Conservation (phyloP, 441 rosid species). For the Euphorbia celastroides region DNA sequence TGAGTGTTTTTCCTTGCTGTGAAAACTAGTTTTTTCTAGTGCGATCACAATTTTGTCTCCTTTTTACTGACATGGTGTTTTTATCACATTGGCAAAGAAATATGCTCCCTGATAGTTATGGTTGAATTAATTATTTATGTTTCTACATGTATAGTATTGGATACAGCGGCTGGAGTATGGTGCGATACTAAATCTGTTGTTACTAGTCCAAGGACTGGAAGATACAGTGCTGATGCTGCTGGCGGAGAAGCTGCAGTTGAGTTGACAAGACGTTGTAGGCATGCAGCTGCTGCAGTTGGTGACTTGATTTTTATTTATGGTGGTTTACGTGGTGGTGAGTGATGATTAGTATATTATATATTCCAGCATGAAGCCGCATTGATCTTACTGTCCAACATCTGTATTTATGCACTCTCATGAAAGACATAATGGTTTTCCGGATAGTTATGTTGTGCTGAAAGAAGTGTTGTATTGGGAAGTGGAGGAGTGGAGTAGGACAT, state of each 20-base stretch:
- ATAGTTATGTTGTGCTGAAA: background rate
- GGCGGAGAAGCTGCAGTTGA: conserved; percentile 98
- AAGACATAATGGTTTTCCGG: background rate
- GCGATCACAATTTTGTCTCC: too few relatives aligned
- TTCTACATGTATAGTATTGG: conserved; percentile 61
- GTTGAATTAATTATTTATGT: conserved; percentile 7
- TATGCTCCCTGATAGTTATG: background rate
- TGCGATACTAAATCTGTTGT: conserved; percentile 98
- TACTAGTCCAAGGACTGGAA: conserved; percentile 91
- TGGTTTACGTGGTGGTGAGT: conserved; percentile 98
- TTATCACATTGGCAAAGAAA: background rate
- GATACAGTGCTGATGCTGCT: conserved; percentile 95
- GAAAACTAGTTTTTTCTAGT: background rate
- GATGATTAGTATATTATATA: background rate
- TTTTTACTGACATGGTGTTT: background rate
- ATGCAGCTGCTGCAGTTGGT: conserved; percentile 98
- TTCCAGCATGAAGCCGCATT: background rate
- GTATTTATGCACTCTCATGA: background rate
- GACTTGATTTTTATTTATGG: conserved; percentile 96
- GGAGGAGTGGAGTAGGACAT: background rate
- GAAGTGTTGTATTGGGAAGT: conserved; percentile 1
- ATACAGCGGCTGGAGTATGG: conserved; percentile 99
- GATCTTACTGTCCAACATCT: too few relatives aligned
- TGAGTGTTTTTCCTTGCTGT: background rate
- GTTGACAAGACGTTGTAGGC: conserved; percentile 98